Conservation (phyloP, 2,329 filamentous ascomycete species). For the Cladosporium halotolerans region DNA sequence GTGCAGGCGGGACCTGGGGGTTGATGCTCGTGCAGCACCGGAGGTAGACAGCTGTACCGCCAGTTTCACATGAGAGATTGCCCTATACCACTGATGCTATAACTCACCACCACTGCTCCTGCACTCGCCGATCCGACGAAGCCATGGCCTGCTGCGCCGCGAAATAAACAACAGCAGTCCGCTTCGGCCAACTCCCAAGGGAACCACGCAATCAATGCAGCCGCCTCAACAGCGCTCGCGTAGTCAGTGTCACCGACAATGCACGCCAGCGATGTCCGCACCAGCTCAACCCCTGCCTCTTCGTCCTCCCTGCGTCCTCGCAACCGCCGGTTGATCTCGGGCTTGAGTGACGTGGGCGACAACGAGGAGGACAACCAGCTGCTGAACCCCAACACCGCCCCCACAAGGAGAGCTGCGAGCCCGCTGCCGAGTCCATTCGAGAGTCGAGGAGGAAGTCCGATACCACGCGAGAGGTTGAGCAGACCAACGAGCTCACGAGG, state of each 20-base stretch:
- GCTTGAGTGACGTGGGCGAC: conserved; percentile 40
- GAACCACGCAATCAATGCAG: conserved; percentile 6
- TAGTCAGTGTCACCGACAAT: conserved; percentile 19
- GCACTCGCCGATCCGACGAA: background rate
- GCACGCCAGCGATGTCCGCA: conserved; percentile 25
- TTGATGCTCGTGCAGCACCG: background rate
- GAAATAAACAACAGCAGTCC: background rate
- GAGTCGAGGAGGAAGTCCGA: conserved; percentile 9
- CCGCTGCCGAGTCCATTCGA: conserved; percentile 4
- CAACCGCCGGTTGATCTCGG: conserved; percentile 42
- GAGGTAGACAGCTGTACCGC: background rate
- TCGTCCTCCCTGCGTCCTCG: conserved; percentile 41
- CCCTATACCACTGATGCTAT: conserved; percentile 3
- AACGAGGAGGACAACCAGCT: conserved; percentile 29
- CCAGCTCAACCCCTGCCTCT: conserved; percentile 31
- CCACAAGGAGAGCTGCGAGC: conserved; percentile 13
- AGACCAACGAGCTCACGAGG: conserved; percentile 11
- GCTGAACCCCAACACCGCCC: conserved; percentile 27
- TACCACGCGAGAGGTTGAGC: conserved; percentile 8
- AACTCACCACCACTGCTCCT: conserved; percentile 1
- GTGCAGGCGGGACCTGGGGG: background rate
- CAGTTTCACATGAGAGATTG: background rate
- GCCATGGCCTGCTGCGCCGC: background rate
- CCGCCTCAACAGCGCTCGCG: background rate
- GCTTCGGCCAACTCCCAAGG: background rate